Conservation (phyloP, 2,329 filamentous ascomycete genomes). For the Monilinia vaccinii-corymbosi region DNA sequence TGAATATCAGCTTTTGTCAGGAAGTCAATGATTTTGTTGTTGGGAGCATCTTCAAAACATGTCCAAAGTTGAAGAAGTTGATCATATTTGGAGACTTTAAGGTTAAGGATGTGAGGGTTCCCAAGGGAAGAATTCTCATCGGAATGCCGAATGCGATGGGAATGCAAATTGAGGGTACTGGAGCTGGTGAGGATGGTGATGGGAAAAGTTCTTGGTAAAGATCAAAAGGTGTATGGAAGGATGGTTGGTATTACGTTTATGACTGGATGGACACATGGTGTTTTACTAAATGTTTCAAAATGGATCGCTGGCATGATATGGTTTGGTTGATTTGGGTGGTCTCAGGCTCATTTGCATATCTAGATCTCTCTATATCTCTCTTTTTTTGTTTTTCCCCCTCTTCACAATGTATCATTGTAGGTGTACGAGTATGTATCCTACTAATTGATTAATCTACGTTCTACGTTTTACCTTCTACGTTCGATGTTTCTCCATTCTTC, state of each 20-base stretch:
- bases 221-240: background rate
- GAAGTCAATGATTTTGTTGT: conserved; percentile 57
- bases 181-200: conserved; percentile 23
- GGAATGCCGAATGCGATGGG: conserved; percentile 50
- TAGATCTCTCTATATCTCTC: too few species aligned
- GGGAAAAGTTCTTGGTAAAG: background rate
- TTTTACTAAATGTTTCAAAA: background rate
- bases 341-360: background rate
- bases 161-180: conserved; percentile 48
- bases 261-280: background rate
- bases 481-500: too few species aligned
- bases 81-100: conserved; percentile 60
- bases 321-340: background rate
- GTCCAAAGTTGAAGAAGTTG: conserved; percentile 49
- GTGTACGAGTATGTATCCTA: too few species aligned
- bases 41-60: conserved; percentile 53
- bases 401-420: too few species aligned
- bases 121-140: conserved; percentile 46
- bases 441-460: too few species aligned
- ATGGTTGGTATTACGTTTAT: background rate
- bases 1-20: conserved; percentile 73
- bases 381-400: too few species aligned
- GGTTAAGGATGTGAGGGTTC: conserved; percentile 44
- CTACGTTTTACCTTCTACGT: too few species aligned
- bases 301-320: background rate